Conservation (phyloP, 148 eudicot species). For the Chenopodium formosanum region DNA sequence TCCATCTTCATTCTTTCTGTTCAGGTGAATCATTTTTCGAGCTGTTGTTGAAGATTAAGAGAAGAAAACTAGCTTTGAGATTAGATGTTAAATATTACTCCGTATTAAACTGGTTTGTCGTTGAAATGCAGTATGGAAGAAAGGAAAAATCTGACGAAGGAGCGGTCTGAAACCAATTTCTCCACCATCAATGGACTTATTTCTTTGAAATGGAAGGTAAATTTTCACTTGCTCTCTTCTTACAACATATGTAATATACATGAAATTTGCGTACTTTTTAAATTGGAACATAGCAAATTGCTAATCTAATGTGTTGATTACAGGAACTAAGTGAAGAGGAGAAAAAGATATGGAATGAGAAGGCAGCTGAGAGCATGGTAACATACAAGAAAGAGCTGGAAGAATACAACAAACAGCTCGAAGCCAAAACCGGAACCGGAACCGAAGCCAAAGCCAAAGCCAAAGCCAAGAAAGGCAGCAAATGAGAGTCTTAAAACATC, state of each 20-base stretch:
- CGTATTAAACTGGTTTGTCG: background rate
- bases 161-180: constrained; percentile 62
- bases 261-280: too few species aligned
- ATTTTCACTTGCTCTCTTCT: background rate
- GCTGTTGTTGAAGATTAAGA: background rate
- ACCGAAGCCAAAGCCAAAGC: background rate
- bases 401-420: constrained; percentile 59
- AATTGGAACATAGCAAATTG: too few species aligned
- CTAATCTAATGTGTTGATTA: background rate
- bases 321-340: constrained; percentile 76
- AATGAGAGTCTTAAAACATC: background rate
- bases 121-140: constrained; percentile 56
- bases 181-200: constrained; percentile 62
- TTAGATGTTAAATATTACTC: background rate
- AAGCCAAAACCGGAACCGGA: constrained; percentile 13
- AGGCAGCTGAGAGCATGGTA: constrained; percentile 76
- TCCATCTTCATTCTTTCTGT: constrained; percentile 73
- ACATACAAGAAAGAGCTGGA: constrained; percentile 81
- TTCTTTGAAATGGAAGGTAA: constrained; percentile 92
- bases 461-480: constrained; percentile 2
- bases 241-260: too few species aligned
- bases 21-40: constrained; percentile 42
- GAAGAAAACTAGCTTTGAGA: background rate
- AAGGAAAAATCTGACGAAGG: constrained; percentile 64
- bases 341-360: constrained; percentile 65